Evolutionary conservation across 257 asterid species (phyloP), one percentile per base, ranked within the genome.

Genomic region (Solanum gracilifrons): DNA sequence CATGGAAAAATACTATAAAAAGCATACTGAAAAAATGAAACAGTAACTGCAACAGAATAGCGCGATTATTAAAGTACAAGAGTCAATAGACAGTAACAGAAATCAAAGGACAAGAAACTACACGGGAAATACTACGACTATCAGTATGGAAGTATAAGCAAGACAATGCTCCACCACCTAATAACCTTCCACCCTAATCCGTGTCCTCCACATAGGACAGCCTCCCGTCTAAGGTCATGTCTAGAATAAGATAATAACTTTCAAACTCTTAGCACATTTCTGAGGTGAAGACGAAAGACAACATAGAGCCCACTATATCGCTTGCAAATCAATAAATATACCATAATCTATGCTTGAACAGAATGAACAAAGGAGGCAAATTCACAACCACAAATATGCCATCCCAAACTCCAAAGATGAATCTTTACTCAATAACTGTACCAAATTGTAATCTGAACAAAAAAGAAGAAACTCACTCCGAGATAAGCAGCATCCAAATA

Each of bases 401-500:
- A 73, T 33, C 33, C 20, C 33, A 23, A 75, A 75, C 55, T 21
- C 51, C 0, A 6, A 18, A 73, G 82, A 73, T 35, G 23, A 72
- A 72, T 72, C 43, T 27, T 33, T 36, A 33, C 35, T 73, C 80
- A 76, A 76, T 23, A 23, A 76, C 25, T 76, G 12, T 25, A 77
- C 36, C n/a, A 77, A 77, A 41, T n/a, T 77, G 1, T 0, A 77
- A 41, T 77, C 8, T 43, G 64, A 41, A 77, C 46, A 77, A 36
- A n/a, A 43, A 23, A 39, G 84, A 58, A 41, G 3, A 51, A 46
- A 88, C 94, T 89, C 86, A 96, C 98, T 55, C 98, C 98, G 86
- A 92, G 89, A 90, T 32, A 89, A 76, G 95, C 98, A 64, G 92
- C 91, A 87, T 88, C 90, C 89, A 92, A 89, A 89, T 93, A 96